Evolutionary conservation across 2,329 filamentous ascomycete species (phyloP).

Genomic region (Hirsutella minnesotensis): DNA sequence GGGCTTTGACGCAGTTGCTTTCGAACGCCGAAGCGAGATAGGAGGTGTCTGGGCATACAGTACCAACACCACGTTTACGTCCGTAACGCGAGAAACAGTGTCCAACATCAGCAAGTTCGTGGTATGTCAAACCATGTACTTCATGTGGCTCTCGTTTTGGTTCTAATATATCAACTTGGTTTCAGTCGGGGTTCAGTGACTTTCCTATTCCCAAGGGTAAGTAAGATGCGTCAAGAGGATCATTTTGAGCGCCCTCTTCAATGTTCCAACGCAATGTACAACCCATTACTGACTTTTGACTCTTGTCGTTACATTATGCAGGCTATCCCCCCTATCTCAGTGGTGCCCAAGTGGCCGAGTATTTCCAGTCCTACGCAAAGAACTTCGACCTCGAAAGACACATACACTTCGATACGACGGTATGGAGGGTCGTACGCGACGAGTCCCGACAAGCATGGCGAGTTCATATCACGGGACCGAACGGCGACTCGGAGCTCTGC

Average conservation of each 20-base stretch:
- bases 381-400: conserved; percentile 18
- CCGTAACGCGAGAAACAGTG: conserved; percentile 1
- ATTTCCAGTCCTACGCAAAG: conserved; percentile 21
- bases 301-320: background rate
- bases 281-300: background rate
- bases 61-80: conserved; percentile 1
- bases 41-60: conserved; percentile 27
- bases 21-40: conserved; percentile 26
- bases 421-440: conserved; percentile 10
- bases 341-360: conserved; percentile 16
- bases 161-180: background rate
- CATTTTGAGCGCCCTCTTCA: background rate
- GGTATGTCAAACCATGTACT: background rate
- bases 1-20: conserved; percentile 30
- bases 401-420: conserved; percentile 15
- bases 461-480: background rate
- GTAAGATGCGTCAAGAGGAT: background rate
- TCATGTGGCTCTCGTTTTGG: no score
- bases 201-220: conserved; percentile 19
- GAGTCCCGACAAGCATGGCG: conserved; percentile 1
- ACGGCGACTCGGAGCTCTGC: conserved; percentile 4
- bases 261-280: no score
- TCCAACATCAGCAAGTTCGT: conserved; percentile 6
- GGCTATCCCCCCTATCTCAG: conserved; percentile 12
- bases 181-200: conserved; percentile 22